Evolutionary conservation across 148 eudicot species (phyloP).

Genomic region (Amaranthus hypochondriacus): DNA sequence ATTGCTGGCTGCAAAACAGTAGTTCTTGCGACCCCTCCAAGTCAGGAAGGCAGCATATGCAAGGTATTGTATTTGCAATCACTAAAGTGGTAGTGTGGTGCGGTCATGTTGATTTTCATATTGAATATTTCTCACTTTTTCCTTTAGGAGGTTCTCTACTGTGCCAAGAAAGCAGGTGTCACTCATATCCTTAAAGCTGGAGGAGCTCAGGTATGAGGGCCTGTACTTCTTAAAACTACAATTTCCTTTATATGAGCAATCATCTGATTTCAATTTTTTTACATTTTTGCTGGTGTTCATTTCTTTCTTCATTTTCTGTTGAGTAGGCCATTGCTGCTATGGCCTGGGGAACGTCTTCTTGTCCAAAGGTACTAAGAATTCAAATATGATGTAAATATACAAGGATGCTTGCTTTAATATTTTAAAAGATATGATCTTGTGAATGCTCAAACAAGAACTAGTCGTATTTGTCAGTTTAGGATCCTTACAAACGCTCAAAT

Average conservation of each 20-base stretch:
- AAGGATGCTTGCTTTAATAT: too few relatives aligned
- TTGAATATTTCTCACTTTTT: constrained; percentile 1
- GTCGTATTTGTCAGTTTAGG: neutral
- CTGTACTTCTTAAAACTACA: neutral
- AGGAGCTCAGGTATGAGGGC: constrained; percentile 81
- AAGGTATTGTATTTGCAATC: constrained; percentile 45
- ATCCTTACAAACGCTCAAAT: too few relatives aligned
- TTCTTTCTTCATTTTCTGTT: constrained; percentile 12
- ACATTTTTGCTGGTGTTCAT: neutral
- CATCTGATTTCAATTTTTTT: neutral
- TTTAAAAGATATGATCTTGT: neutral
- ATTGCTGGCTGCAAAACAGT: constrained; percentile 95
- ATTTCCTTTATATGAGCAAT: neutral
- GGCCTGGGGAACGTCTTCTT: constrained; percentile 99
- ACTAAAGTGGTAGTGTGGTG: neutral
- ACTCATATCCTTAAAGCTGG: constrained; percentile 99
- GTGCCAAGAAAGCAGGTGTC: constrained; percentile 97
- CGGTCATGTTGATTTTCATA: neutral
- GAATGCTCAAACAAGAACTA: neutral
- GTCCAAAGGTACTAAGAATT: constrained; percentile 72
- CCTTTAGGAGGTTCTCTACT: constrained; percentile 85
- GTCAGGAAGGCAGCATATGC: constrained; percentile 85
- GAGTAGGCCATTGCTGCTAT: constrained; percentile 94
- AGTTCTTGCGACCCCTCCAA: constrained; percentile 95
- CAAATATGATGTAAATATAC: neutral